Evolutionary conservation across 2,329 filamentous ascomycete species (phyloP).

Genomic region (Alternaria hordeiaustralica): DNA sequence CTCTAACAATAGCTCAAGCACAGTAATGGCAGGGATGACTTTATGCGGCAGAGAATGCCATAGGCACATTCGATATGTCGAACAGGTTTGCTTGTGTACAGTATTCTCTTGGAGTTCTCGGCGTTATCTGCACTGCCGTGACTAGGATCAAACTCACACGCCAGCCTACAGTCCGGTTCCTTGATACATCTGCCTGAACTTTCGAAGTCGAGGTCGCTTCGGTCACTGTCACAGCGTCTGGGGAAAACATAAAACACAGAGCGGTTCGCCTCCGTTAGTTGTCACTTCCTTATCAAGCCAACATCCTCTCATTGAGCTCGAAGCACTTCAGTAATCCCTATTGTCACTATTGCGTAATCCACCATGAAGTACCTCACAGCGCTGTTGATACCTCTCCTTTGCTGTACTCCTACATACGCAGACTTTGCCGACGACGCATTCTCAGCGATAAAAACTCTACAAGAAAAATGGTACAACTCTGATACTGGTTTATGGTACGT

Average conservation of each 20-base stretch:
- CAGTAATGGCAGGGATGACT: constrained; percentile 7
- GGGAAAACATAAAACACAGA: constrained; percentile 27
- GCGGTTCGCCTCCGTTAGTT: constrained; percentile 9
- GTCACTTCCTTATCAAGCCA: constrained; percentile 4
- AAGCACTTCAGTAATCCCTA: not conserved
- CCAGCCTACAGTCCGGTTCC: constrained; percentile 23
- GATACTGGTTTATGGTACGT: constrained; percentile 44
- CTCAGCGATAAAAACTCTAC: constrained; percentile 35
- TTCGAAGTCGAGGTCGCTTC: constrained; percentile 20
- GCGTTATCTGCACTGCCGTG: not conserved
- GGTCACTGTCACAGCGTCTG: constrained; percentile 18
- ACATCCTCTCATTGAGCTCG: not conserved
- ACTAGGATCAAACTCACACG: constrained; percentile 15
- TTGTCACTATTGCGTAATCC: not conserved
- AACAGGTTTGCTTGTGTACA: constrained; percentile 26
- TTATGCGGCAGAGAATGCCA: constrained; percentile 11
- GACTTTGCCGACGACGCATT: constrained; percentile 38
- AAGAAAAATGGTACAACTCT: constrained; percentile 43
- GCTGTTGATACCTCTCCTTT: constrained; percentile 22
- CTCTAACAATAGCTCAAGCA: constrained; percentile 9
- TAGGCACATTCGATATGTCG: constrained; percentile 18
- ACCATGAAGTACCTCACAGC: constrained; percentile 31
- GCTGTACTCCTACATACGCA: constrained; percentile 16
- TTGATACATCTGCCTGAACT: constrained; percentile 14
- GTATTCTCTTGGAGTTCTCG: constrained; percentile 14